phyloP scores from a whole-genome alignment of 768 basidiomycete genomes.

The Trametes elegans region DNA sequence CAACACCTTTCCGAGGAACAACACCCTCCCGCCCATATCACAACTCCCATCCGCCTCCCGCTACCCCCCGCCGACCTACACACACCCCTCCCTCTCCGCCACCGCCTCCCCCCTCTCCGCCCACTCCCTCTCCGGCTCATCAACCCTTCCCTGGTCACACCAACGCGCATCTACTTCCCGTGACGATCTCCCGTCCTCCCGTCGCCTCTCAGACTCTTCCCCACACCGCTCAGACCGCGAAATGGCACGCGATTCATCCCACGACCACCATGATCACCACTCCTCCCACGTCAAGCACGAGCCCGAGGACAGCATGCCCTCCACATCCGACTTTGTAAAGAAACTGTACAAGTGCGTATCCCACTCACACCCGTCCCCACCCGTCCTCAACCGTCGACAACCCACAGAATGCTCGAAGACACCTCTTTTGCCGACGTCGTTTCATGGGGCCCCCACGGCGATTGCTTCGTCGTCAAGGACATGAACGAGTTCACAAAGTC shows the following conservation, averaged over 20 bases:
- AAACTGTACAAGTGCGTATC: slow-evolving; percentile 81
- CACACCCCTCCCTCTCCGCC: slow-evolving; percentile 34
- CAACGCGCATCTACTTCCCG: slow-evolving; percentile 34
- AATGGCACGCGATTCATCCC: slow-evolving; percentile 25
- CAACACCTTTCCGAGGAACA: slow-evolving; percentile 34
- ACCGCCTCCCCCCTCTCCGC: slow-evolving; percentile 29
- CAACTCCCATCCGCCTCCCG: slow-evolving; percentile 27
- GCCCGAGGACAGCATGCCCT: slow-evolving; percentile 73
- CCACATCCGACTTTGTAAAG: slow-evolving; percentile 93
- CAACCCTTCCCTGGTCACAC: slow-evolving; percentile 33
- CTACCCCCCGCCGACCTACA: slow-evolving; percentile 35
- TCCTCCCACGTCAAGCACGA: slow-evolving; percentile 33
- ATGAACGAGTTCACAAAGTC: slow-evolving; percentile 96
- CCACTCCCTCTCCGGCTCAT: slow-evolving; percentile 24
- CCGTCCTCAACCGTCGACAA: background rate
- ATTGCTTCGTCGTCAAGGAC: slow-evolving; percentile 94
- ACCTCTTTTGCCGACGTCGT: slow-evolving; percentile 69
- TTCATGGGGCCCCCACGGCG: slow-evolving; percentile 79
- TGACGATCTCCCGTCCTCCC: slow-evolving; percentile 32
- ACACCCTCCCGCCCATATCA: slow-evolving; percentile 42
- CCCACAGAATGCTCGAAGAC: slow-evolving; percentile 83
- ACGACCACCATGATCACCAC: slow-evolving; percentile 13
- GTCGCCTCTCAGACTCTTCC: slow-evolving; percentile 26
- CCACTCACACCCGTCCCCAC: background rate
- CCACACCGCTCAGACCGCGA: slow-evolving; percentile 20